These are phyloP conservation scores for Solanum virginianum DNA, from an alignment of 257 asterid species.

Conservation along the genomic window DNA sequence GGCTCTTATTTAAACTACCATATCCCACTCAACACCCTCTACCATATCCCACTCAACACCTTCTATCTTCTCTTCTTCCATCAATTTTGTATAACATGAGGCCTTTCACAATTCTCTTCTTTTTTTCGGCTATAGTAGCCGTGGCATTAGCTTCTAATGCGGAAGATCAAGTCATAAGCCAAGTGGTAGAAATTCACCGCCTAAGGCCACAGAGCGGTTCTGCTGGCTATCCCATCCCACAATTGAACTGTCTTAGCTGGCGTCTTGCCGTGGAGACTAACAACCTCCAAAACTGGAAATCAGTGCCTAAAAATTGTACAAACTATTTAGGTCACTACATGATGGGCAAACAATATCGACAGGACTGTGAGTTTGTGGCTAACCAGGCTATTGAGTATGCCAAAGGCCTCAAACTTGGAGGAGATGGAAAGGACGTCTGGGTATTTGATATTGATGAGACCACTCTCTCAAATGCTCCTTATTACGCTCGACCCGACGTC, in stretches of 20 bases:
- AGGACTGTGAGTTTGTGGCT: conserved; percentile 35
- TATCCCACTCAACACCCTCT: background rate
- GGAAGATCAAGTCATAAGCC: background rate
- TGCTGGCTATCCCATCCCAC: conserved; percentile 15
- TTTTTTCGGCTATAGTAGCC: background rate
- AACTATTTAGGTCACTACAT: conserved; percentile 50
- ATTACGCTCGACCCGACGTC: conserved; percentile 27
- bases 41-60: background rate
- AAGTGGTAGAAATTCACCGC: conserved; percentile 8
- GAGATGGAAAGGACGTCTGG: conserved; percentile 33
- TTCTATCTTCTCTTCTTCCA: background rate
- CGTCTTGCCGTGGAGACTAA: conserved; percentile 55
- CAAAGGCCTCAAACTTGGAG: conserved; percentile 1
- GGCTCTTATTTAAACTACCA: background rate
- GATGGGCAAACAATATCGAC: conserved; percentile 42
- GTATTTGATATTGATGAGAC: conserved; percentile 44
- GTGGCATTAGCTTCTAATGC: background rate
- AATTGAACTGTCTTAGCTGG: conserved; percentile 59
- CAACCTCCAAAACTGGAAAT: conserved; percentile 27
- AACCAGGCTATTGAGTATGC: conserved; percentile 36
- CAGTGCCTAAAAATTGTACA: conserved; percentile 34
- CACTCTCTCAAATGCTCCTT: conserved; percentile 29
- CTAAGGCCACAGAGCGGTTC: conserved; percentile 32
- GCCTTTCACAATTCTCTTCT: background rate
- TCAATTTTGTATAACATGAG: background rate